These are phyloP conservation scores for Striga hermonthica DNA, from an alignment of 305 asterid genomes.

Conservation along the genomic window DNA sequence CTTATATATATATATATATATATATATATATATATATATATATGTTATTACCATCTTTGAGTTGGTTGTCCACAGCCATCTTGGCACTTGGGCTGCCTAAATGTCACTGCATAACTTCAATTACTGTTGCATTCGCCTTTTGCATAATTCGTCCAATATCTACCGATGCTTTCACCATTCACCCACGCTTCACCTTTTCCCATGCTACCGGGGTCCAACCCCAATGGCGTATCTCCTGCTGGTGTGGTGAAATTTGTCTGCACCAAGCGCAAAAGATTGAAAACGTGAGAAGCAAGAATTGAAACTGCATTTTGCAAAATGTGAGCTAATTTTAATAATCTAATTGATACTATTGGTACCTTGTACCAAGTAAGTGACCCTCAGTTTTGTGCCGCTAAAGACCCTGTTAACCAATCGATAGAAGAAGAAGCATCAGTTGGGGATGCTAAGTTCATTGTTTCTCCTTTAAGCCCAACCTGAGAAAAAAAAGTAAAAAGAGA, in stretches of 20 bases:
- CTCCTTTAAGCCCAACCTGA: slow-evolving; percentile 88
- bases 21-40: too few relatives aligned
- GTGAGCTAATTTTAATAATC: neutral
- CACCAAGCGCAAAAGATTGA: neutral
- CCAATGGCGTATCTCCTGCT: slow-evolving; percentile 66
- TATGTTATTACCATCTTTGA: slow-evolving; percentile 67
- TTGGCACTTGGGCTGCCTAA: slow-evolving; percentile 63
- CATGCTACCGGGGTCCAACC: slow-evolving; percentile 81
- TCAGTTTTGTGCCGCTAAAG: slow-evolving; percentile 40
- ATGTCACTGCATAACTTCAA: slow-evolving; percentile 73
- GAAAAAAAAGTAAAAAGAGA: neutral
- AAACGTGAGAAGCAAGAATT: neutral
- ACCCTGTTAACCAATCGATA: slow-evolving; percentile 56
- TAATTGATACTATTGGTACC: too few relatives aligned
- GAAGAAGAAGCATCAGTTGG: slow-evolving; percentile 49
- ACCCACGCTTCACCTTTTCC: slow-evolving; percentile 92
- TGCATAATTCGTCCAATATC: slow-evolving; percentile 84
- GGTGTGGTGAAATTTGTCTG: slow-evolving; percentile 83
- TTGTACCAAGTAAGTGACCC: slow-evolving; percentile 91
- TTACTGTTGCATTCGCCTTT: slow-evolving; percentile 62
- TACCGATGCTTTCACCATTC: slow-evolving; percentile 83
- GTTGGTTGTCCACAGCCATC: slow-evolving; percentile 93
- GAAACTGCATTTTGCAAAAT: neutral
- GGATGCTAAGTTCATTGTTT: slow-evolving; percentile 67
- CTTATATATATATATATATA: too few relatives aligned